Base-by-base conservation (phyloP, 176 grass and related monocot genomes). In the Carex kokanica region DNA sequence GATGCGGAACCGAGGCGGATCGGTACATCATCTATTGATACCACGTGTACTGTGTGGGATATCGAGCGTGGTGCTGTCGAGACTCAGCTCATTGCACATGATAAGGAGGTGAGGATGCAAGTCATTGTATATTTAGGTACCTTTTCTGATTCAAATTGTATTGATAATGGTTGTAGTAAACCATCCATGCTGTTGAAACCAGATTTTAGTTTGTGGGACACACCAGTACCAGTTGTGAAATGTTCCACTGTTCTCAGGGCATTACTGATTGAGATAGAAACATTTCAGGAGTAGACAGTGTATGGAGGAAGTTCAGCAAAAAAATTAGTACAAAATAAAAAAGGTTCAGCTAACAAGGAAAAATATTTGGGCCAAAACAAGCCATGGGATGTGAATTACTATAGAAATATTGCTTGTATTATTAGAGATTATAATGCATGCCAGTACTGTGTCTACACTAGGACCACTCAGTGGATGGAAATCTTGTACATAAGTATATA, bases 71-170 rank as follows among this genome's bases (percentile, higher is more conserved):
- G 91, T 12, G 93, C 74, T 87, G 85, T 98, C 6, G 96, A 98
- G 89, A 98, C 96, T 79, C 96, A 98, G 88, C 96, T 95, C 86
- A 98, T 98, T 90, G 96, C 96, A 24, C 96, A 98, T 87, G 96
- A 98, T 86, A 98, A 98, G 87, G 96, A 94, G 89, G 96, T 98
- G 73, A 77, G 73, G 73, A 77, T 25, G 47, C 13, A 53, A 27
- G 14, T 77, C 3, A 2, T 54, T 77, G 47, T 55, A 16, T 54
- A 53, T 29, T 51, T 51, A 24, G 69, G 38, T 72, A 72, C 40
- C 68, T 45, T 72, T 53, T 25, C 8, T 77, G 47, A 55, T 29
- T 77, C 5, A 2, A 54, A 77, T 77, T 2, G 6, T 1, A n/a
- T 41, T 41, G 2, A 70, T 41, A 36, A 66, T 15, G 63, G 27